Evolutionary conservation across 352 stramenopile species (phyloP).

Genomic region (Blastocystis sp.): DNA sequence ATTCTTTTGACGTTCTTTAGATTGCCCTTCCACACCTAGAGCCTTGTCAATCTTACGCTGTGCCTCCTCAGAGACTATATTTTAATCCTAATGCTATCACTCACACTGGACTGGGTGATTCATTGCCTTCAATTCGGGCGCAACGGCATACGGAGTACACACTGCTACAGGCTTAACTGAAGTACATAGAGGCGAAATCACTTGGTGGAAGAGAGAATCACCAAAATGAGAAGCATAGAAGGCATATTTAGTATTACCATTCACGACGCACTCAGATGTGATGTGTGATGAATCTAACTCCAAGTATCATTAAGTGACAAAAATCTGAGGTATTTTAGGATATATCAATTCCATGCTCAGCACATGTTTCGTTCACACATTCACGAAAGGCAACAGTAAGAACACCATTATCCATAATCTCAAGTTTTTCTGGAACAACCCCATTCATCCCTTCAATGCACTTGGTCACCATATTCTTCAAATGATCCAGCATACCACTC

Average conservation of each 20-base stretch:
- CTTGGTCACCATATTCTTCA: not conserved
- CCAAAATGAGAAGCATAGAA: constrained; percentile 29
- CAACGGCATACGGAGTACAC: not conserved
- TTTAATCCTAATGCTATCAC: not conserved
- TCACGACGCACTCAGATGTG: not conserved
- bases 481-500: not conserved
- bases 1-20: not conserved
- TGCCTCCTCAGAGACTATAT: not conserved
- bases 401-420: constrained; percentile 12
- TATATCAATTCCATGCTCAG: not conserved
- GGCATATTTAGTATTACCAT: constrained; percentile 22
- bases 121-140: not conserved
- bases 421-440: not conserved
- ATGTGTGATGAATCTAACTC: not conserved
- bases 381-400: not conserved
- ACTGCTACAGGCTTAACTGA: not conserved
- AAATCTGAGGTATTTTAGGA: not conserved
- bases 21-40: not conserved
- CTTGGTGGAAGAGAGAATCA: not conserved
- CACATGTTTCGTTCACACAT: not conserved
- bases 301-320: not conserved
- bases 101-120: not conserved
- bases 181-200: not conserved
- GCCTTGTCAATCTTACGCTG: not conserved
- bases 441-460: not conserved